A percentile compares a stretch with the other conserved stretches of the same genome.
These are phyloP conservation scores for Sporothrix euskadiensis DNA, from an alignment of 2,329 filamentous ascomycete genomes.

Conservation along the genomic window DNA sequence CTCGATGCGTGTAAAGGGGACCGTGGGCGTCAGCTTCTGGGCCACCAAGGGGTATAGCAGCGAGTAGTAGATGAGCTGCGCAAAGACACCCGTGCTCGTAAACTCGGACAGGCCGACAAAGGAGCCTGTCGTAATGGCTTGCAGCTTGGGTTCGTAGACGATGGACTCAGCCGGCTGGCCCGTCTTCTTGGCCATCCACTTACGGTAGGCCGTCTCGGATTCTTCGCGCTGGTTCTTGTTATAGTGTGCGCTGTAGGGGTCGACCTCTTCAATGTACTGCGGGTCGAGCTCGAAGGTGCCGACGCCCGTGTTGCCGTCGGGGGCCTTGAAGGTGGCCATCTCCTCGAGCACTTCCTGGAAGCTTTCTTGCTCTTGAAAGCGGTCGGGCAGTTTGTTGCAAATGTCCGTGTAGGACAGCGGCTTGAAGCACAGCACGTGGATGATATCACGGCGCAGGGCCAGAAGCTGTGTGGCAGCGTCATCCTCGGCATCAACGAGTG, in stretches of 20 bases:
- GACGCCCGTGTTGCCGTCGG: slow-evolving; percentile 87
- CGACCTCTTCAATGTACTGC: slow-evolving; percentile 81
- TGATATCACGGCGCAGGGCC: slow-evolving; percentile 83
- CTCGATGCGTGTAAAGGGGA: slow-evolving; percentile 82
- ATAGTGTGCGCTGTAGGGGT: slow-evolving; percentile 95
- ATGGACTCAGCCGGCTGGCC: slow-evolving; percentile 79
- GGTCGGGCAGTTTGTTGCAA: slow-evolving; percentile 80
- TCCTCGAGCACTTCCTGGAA: slow-evolving; percentile 82
- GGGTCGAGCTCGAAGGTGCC: slow-evolving; percentile 92
- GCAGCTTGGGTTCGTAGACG: slow-evolving; percentile 85
- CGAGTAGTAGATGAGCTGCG: slow-evolving; percentile 85
- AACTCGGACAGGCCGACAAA: slow-evolving; percentile 78
- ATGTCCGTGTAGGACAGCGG: slow-evolving; percentile 94
- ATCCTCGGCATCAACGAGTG: slow-evolving; percentile 64
- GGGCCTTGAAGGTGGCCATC: slow-evolving; percentile 85
- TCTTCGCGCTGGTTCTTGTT: slow-evolving; percentile 97
- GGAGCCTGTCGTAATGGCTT: slow-evolving; percentile 71
- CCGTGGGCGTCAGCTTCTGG: slow-evolving; percentile 66
- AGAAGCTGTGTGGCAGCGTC: slow-evolving; percentile 65
- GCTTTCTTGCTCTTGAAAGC: slow-evolving; percentile 83
- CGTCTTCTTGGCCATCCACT: slow-evolving; percentile 82
- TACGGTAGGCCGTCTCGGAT: slow-evolving; percentile 84
- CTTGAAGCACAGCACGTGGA: slow-evolving; percentile 93
- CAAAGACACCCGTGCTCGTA: slow-evolving; percentile 81
- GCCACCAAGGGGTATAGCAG: slow-evolving; percentile 77